A percentile compares a stretch with the other conserved stretches of the same genome.
These are phyloP conservation scores for Stropharia rugosoannulata DNA, from an alignment of 768 basidiomycete species.

Conservation along the genomic window DNA sequence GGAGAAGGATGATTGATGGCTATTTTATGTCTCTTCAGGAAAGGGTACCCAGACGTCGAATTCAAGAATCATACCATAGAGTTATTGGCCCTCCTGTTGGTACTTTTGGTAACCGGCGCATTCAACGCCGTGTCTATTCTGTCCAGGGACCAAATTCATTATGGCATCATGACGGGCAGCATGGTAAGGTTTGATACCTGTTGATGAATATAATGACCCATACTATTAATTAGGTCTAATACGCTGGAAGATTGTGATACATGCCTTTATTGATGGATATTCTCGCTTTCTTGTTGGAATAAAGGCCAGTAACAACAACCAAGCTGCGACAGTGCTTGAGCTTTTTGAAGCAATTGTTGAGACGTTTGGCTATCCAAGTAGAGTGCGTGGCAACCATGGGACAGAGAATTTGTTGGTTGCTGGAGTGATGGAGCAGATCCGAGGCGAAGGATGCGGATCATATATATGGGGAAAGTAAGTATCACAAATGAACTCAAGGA, in stretches of 20 bases:
- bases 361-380: conserved; percentile 29
- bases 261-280: conserved; percentile 43
- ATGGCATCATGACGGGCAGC: conserved; percentile 18
- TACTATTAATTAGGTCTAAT: conserved; percentile 26
- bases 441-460: conserved; percentile 22
- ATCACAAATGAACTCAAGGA: background rate
- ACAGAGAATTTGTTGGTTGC: conserved; percentile 33
- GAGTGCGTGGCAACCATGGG: conserved; percentile 31
- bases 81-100: no score
- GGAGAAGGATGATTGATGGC: no score
- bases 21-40: no score
- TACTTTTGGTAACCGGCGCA: no score
- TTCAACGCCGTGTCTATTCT: no score
- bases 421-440: conserved; percentile 22
- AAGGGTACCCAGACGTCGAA: no score
- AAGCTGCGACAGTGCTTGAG: conserved; percentile 33
- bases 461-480: conserved; percentile 37
- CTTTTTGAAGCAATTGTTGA: conserved; percentile 27
- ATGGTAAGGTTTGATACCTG: conserved; percentile 6
- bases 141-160: conserved; percentile 26
- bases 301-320: conserved; percentile 38
- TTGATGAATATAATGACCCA: background rate
- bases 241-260: conserved; percentile 33
- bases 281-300: conserved; percentile 34
- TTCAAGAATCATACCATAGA: no score